Evolutionary conservation across 192 early-diverging fungal species (phyloP), one percentile per base, ranked within the genome.

Genomic region (Linnemannia exigua): DNA sequence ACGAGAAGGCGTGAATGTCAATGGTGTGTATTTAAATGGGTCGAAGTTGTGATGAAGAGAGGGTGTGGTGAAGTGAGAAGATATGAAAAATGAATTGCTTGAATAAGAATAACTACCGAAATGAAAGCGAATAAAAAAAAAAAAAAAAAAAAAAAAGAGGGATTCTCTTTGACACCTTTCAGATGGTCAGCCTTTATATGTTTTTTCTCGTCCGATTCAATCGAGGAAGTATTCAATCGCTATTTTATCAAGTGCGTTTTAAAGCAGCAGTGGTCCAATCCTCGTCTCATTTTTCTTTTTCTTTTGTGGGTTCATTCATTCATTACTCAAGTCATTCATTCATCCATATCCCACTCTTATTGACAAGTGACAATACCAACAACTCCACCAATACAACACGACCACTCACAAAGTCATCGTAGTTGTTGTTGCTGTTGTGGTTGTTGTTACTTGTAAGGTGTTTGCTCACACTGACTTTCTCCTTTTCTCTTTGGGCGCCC

Each of bases 401-500:
- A 63, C 58, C 58, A 63, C 58, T 63, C 58, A 63, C 58, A 63
- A 63, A 63, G 15, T 31, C 58, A 63, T 63, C 58, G 58, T 63
- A 14, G 11, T 28, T 63, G 15, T 63, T 61, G 5, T 58, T 58
- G 41, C 41, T 44, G 41, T 9, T 44, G n/a, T n/a, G 41, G 41
- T 52, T 52, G 51, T 20, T 63, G n/a, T n/a, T n/a, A n/a, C n/a
- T n/a, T n/a, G n/a, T n/a, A n/a, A n/a, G n/a, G n/a, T n/a, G n/a
- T n/a, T n/a, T n/a, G 58, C 58, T 63, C 58, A 63, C 14, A n/a
- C 28, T 61, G 3, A 12, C 25, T 61, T 25, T 58, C n/a, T 25
- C 17, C 5, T 54, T 11, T 20, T 54, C 9, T 31, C 31, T 25
- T 63, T 63, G 58, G 58, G 58, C 58, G 58, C 58, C 58, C 58